Conservation (phyloP, 2,329 filamentous ascomycete species). For the Fusarium secorum region DNA sequence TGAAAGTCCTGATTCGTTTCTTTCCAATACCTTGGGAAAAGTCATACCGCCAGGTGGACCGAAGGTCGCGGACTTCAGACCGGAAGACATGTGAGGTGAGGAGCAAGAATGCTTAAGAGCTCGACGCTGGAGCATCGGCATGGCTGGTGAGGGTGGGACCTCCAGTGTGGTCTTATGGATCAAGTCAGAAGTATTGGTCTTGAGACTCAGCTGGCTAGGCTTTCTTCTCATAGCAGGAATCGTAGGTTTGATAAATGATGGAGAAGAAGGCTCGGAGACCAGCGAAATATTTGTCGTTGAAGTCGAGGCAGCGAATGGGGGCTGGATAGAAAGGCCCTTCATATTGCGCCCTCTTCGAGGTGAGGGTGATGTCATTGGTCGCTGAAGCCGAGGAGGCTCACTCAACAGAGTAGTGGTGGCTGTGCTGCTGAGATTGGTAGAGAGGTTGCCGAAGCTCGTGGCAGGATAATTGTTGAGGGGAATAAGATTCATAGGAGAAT, state of each 20-base stretch:
- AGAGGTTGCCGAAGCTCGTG: constrained; percentile 61
- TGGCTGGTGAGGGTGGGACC: constrained; percentile 62
- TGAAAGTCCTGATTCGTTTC: constrained; percentile 68
- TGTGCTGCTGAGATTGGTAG: constrained; percentile 9
- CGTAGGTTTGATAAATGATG: constrained; percentile 81
- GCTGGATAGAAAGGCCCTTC: constrained; percentile 83
- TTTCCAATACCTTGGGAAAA: constrained; percentile 66
- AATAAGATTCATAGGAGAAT: constrained; percentile 81
- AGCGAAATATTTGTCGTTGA: constrained; percentile 59
- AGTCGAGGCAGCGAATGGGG: constrained; percentile 56
- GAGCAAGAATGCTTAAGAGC: constrained; percentile 73
- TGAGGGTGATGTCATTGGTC: constrained; percentile 73
- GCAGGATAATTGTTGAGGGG: constrained; percentile 74
- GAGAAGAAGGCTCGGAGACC: constrained; percentile 73
- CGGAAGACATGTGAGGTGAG: constrained; percentile 71
- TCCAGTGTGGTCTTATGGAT: constrained; percentile 58
- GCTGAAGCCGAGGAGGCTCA: constrained; percentile 53
- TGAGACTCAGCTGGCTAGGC: constrained; percentile 79
- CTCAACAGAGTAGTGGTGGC: constrained; percentile 46
- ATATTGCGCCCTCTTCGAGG: constrained; percentile 80
- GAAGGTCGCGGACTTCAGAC: constrained; percentile 65
- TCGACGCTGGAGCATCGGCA: constrained; percentile 68
- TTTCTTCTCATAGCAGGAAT: constrained; percentile 76
- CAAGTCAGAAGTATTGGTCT: constrained; percentile 71
- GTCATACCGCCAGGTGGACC: constrained; percentile 70